These are phyloP conservation scores for Nidula niveotomentosa DNA, from an alignment of 1,284 basidiomycete species.

Conservation along the genomic window DNA sequence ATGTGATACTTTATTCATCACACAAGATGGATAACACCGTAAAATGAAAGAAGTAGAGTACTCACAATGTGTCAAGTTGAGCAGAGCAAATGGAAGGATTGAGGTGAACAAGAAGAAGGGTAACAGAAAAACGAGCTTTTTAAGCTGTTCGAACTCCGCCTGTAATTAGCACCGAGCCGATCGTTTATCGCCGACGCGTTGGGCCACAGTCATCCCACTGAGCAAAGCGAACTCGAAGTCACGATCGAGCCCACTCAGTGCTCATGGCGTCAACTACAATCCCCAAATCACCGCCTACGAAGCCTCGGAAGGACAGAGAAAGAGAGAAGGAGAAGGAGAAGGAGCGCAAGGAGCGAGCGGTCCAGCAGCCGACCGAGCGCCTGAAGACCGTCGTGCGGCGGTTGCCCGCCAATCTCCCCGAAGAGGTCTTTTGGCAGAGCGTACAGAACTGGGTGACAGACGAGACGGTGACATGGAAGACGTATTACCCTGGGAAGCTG, in stretches of 20 bases:
- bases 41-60: conserved; percentile 6
- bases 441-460: conserved; percentile 84
- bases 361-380: conserved; percentile 42
- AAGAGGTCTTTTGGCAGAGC: conserved; percentile 91
- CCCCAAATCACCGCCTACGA: conserved; percentile 20
- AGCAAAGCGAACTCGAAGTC: not conserved
- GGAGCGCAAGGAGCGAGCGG: conserved; percentile 21
- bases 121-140: conserved; percentile 3
- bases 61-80: conserved; percentile 13
- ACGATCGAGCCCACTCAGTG: not conserved
- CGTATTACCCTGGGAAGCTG: conserved; percentile 68
- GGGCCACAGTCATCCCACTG: not conserved
- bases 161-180: not conserved
- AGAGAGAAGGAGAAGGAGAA: conserved; percentile 30
- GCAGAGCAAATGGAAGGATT: conserved; percentile 3
- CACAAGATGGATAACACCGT: conserved; percentile 9
- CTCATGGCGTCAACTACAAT: conserved; percentile 23
- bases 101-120: conserved; percentile 2
- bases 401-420: conserved; percentile 90
- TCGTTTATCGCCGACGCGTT: not conserved
- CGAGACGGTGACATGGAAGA: conserved; percentile 69
- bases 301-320: conserved; percentile 32
- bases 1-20: conserved; percentile 62
- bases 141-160: conserved; percentile 13
- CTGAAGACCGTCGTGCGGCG: conserved; percentile 90